Base-by-base conservation (phyloP, 345 rosid species). In the Populus tremula region DNA sequence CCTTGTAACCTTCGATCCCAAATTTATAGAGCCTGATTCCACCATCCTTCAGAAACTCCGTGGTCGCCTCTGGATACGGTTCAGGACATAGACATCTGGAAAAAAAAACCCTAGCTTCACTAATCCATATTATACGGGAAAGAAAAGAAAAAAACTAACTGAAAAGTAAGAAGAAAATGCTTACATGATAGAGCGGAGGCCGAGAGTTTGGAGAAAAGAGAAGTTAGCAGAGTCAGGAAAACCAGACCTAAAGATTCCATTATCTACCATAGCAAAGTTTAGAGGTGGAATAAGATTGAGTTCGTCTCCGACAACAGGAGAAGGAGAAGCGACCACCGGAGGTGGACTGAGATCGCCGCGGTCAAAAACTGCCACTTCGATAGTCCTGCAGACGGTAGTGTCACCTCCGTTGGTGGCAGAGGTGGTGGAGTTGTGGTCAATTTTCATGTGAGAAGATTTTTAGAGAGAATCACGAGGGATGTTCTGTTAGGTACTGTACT, bases 161-260 rank as follows among this genome's bases (percentile, higher is more conserved):
- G 45, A 3, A 64, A 53, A 33, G 8, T 27, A 41, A 27, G 17
- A 8, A 21, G n/a, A 18, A 29, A 18, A 56, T 36, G 47, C 90
- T 86, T 86, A 96, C 99, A 96, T 90, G 90, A 96, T 91, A 76
- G 99, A 93, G 82, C 95, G 96, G 71, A 96, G 99, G 67, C 92
- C 87, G 72, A 96, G 97, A 29, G 90, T 88, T 79, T 88, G 91
- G 71, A 96, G 85, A 81, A 96, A 96, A 20, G 97, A 74, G 90
- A 96, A 96, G 90, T 92, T 96, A 73, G 89, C 88, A 75, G 94
- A 83, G 81, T 89, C 93, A 1, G 99, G 99, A 76, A 92, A 96
- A 71, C 99, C 99, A 35, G 99, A 93, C 87, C 99, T 84, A 88
- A 96, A 96, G 65, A 96, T 85, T 79, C 99, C 99, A 61, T 88